Percentiles rank a stretch among this genome's conserved stretches.
These are phyloP conservation scores for Lactarius psammicola DNA, from an alignment of 768 basidiomycete genomes.

Conservation along the genomic window DNA sequence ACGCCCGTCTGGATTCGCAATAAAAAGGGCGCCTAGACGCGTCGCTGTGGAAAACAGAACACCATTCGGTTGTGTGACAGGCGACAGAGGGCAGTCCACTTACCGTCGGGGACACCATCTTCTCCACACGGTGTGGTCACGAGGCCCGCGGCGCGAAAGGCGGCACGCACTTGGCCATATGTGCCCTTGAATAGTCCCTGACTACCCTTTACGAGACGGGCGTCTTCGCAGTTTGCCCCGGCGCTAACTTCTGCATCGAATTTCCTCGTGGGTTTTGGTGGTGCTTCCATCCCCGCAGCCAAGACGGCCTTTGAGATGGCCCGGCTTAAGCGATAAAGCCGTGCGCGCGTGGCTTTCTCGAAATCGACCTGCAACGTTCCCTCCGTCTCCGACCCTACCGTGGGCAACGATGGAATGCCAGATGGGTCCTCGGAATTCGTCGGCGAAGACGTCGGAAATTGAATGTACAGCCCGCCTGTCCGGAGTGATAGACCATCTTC, in stretches of 20 bases:
- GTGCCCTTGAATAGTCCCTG: constrained; percentile 30
- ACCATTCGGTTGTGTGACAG: constrained; percentile 11
- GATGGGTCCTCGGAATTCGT: constrained; percentile 17
- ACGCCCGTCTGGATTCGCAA: constrained; percentile 26
- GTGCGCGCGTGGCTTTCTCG: constrained; percentile 22
- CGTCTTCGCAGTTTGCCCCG: not conserved
- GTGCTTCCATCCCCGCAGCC: constrained; percentile 29
- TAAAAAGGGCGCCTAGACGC: constrained; percentile 29
- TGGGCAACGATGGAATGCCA: not conserved
- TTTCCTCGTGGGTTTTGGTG: constrained; percentile 19
- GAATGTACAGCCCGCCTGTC: constrained; percentile 29
- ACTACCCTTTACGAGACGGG: not conserved
- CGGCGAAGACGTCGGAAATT: constrained; percentile 15
- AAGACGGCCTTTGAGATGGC: constrained; percentile 30
- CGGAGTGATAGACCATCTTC: constrained; percentile 23
- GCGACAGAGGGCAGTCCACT: constrained; percentile 2
- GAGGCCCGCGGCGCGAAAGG: constrained; percentile 29
- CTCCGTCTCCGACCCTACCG: constrained; percentile 6
- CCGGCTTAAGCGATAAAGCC: constrained; percentile 24
- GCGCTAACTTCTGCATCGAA: constrained; percentile 19
- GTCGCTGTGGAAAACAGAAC: constrained; percentile 19
- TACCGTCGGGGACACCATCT: constrained; percentile 28
- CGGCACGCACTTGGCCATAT: constrained; percentile 30
- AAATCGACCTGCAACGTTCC: constrained; percentile 8
- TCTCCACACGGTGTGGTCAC: constrained; percentile 28